These are phyloP conservation scores for Phytopythium ostracodes DNA, from an alignment of 352 stramenopile species.

Conservation along the genomic window DNA sequence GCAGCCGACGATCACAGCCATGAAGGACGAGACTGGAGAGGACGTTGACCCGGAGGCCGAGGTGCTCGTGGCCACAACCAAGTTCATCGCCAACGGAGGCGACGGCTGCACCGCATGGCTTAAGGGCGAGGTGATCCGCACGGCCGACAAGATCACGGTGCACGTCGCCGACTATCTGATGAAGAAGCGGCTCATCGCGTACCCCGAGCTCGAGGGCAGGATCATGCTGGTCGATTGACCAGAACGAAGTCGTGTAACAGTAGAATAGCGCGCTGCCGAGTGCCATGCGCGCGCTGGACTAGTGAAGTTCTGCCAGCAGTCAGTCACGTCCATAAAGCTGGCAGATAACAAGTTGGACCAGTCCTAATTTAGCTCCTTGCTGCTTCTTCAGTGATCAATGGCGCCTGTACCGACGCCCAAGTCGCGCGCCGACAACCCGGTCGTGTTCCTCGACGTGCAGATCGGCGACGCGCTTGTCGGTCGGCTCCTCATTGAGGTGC, in stretches of 20 bases:
- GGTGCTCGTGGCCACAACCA: slow-evolving; percentile 72
- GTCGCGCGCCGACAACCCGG: slow-evolving; percentile 49
- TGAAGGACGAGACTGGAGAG: slow-evolving; percentile 40
- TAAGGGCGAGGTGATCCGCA: slow-evolving; percentile 46
- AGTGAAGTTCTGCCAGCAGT: neutral
- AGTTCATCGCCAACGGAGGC: slow-evolving; percentile 72
- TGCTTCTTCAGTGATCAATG: neutral
- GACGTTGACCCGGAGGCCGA: slow-evolving; percentile 45
- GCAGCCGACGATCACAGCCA: slow-evolving; percentile 27
- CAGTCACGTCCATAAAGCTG: neutral
- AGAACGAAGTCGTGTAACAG: neutral
- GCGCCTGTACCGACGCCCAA: neutral
- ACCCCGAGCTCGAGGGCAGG: slow-evolving; percentile 50
- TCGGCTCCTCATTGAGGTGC: slow-evolving; percentile 90
- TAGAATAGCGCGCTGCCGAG: neutral
- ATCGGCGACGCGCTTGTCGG: slow-evolving; percentile 84
- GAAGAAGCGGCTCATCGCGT: slow-evolving; percentile 64
- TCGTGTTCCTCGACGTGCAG: slow-evolving; percentile 96
- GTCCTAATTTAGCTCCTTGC: neutral
- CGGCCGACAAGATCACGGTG: slow-evolving; percentile 41
- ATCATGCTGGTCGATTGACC: slow-evolving; percentile 63
- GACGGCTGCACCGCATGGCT: slow-evolving; percentile 78
- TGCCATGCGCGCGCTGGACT: neutral
- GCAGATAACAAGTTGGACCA: neutral
- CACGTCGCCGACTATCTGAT: slow-evolving; percentile 53